These are phyloP conservation scores for Tylopilus sp. DNA, from an alignment of 768 basidiomycete genomes.

Conservation along the genomic window DNA sequence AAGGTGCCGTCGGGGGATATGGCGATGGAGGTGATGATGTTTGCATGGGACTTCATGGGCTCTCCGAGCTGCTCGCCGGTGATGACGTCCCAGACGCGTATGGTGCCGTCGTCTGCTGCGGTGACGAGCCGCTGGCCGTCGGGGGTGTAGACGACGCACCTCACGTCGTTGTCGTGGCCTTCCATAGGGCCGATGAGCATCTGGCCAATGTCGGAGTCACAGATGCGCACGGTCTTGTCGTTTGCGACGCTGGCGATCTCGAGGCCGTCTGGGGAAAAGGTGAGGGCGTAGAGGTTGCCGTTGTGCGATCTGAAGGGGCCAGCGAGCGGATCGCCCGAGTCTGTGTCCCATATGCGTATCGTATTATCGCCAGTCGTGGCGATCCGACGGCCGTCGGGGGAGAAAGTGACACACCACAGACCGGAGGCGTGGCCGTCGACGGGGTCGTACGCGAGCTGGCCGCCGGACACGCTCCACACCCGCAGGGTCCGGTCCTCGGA, in stretches of 20 bases:
- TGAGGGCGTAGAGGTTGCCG: constrained; percentile 33
- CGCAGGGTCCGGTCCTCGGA: constrained; percentile 30
- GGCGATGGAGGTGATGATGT: constrained; percentile 30
- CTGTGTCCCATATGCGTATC: constrained; percentile 31
- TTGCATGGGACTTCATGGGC: constrained; percentile 27
- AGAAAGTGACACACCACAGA: constrained; percentile 31
- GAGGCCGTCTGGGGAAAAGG: constrained; percentile 36
- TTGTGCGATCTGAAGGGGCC: constrained; percentile 31
- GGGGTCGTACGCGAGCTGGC: constrained; percentile 22
- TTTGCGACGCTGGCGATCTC: constrained; percentile 31
- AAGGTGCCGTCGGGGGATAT: constrained; percentile 30
- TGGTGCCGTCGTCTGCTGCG: constrained; percentile 29
- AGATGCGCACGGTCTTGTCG: constrained; percentile 32
- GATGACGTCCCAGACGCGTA: constrained; percentile 30
- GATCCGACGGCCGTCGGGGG: constrained; percentile 29
- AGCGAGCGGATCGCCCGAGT: constrained; percentile 22
- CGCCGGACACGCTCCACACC: constrained; percentile 25
- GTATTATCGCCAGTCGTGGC: constrained; percentile 34
- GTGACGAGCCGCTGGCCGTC: constrained; percentile 28
- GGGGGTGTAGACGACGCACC: constrained; percentile 31
- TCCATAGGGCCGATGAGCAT: constrained; percentile 24
- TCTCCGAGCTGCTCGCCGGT: constrained; percentile 30
- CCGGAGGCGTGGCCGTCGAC: constrained; percentile 25
- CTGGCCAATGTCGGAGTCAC: constrained; percentile 38
- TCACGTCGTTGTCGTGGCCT: constrained; percentile 27